Base-by-base conservation (phyloP, 2,329 filamentous ascomycete genomes). In the Neoarthrinium moseri region DNA sequence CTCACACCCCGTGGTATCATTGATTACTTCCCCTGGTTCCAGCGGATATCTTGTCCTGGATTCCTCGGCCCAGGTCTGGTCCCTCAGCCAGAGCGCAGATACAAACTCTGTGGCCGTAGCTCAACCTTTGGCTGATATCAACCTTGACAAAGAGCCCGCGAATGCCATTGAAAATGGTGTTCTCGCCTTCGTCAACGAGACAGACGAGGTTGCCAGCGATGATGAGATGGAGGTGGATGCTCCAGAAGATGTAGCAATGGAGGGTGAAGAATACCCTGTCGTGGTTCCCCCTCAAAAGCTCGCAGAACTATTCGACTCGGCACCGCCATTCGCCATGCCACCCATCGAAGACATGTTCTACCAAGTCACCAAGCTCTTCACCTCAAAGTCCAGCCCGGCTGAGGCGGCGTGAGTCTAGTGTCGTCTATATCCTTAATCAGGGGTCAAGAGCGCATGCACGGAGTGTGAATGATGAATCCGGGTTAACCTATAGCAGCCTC, bases 31-130 rank as follows among this genome's bases (percentile, higher is more conserved):
- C 17, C 72, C 77, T 11, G 75, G 75, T 17, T 80, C 82, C 2
- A 83, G 81, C 36, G 89, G 90, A 4, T 96, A 89, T 62, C 71
- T 94, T 30, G 70, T 86, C 8, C 67, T 96, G 5, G 90, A 95
- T 61, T 77, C 85, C n/a, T 75, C 81, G 0, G 89, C 89, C 12
- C 85, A 88, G 57, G 73, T 95, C 30, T 83, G 82, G 69, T 79
- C 78, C 22, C 61, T 83, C 27, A 72, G 74, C 29, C 80, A 86
- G 60, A 78, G 78, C 56, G 78, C 79, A 24, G 74, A 80, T 47
- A 73, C 79, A 23, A 70, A 72, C 3, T 69, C 75, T 2, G 64
- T 79, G 2, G 66, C 72, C 4, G 68, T 81, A 20, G 77, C 77
- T 4, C 77, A 78, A 56, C 75, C 80, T 12, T 70, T 83, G 24